Evolutionary conservation across 2,329 filamentous ascomycete genomes (phyloP).

Genomic region (Dothistroma septosporum): DNA sequence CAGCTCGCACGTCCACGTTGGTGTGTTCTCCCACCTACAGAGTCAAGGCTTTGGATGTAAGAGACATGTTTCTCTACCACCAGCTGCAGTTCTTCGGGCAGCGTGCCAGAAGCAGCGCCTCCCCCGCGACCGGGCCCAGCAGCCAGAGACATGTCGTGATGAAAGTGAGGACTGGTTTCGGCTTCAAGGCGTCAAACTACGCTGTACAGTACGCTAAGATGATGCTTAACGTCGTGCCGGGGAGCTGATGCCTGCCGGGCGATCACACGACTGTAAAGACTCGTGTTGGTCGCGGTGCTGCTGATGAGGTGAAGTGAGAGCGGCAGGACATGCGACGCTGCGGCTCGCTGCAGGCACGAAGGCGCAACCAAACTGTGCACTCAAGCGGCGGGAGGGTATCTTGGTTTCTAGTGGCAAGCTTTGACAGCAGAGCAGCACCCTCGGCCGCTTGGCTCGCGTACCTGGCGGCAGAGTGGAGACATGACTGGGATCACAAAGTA

Average conservation of each 20-base stretch:
- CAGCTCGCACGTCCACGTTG: constrained; percentile 30
- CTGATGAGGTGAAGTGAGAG: neutral
- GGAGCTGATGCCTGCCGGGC: neutral
- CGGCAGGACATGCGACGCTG: neutral
- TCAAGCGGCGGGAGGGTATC: neutral
- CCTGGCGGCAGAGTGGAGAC: neutral
- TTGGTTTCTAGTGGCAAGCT: neutral
- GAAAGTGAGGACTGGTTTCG: constrained; percentile 9
- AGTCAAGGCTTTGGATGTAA: constrained; percentile 91
- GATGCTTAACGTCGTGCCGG: constrained; percentile 6
- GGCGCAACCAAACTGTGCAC: neutral
- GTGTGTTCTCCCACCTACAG: constrained; percentile 50
- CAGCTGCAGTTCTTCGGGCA: constrained; percentile 49
- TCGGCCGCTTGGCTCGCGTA: neutral
- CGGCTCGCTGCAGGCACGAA: neutral
- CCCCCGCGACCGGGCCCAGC: constrained; percentile 56
- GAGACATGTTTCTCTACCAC: constrained; percentile 69
- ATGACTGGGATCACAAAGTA: neutral
- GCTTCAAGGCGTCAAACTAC: constrained; percentile 5
- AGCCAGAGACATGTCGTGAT: constrained; percentile 55
- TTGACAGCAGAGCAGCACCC: neutral
- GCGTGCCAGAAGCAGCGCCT: constrained; percentile 31
- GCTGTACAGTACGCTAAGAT: constrained; percentile 3
- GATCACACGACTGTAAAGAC: neutral
- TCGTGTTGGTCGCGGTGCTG: neutral